Conservation (phyloP, 257 asterid species). For the Ehretia macrophylla region DNA sequence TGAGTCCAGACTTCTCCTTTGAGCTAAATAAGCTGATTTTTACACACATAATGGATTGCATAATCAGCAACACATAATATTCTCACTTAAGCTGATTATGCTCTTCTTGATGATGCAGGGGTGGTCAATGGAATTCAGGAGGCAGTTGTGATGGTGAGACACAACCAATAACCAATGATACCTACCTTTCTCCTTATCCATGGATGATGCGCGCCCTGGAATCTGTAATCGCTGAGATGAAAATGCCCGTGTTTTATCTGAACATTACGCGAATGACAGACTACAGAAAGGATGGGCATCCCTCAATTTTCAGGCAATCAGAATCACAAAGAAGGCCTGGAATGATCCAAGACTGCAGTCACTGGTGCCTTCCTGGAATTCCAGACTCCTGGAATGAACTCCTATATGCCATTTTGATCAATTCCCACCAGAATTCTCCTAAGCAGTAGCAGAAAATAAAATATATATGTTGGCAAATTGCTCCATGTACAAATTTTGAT, state of each 20-base stretch:
- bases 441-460: not conserved
- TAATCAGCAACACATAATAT: no score
- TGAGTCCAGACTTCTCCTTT: no score
- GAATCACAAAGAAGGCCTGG: constrained; percentile 14
- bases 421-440: constrained; percentile 8
- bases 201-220: constrained; percentile 60
- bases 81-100: no score
- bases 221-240: constrained; percentile 33
- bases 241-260: constrained; percentile 41
- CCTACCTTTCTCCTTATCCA: constrained; percentile 47
- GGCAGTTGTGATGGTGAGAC: constrained; percentile 58
- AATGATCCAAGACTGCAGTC: constrained; percentile 58
- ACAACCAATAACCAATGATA: constrained; percentile 37
- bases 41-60: no score
- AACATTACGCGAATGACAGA: constrained; percentile 55
- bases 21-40: no score
- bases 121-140: constrained; percentile 61
- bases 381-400: constrained; percentile 20
- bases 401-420: constrained; percentile 36
- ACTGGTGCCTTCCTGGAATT: constrained; percentile 61
- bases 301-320: constrained; percentile 43
- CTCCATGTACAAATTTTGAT: no score
- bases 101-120: constrained; percentile 29
- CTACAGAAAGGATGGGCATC: constrained; percentile 64
- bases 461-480: no score